Evolutionary conservation across 345 rosid genomes (phyloP).

Genomic region (Theobroma cacao): DNA sequence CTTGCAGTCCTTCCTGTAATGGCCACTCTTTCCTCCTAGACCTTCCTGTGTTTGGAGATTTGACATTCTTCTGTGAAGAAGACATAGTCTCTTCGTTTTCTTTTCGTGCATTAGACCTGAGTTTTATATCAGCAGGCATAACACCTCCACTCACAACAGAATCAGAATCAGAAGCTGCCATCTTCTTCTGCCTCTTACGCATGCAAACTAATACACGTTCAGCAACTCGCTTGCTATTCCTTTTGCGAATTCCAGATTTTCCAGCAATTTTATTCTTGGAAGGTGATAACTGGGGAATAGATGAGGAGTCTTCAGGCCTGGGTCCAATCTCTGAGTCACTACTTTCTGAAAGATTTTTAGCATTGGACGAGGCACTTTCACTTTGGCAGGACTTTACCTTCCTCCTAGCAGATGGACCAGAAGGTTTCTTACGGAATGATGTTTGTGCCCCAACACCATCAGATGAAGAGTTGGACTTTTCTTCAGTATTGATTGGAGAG

Average conservation of each 20-base stretch:
- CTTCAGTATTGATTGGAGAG: slow-evolving; percentile 44
- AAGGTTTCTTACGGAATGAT: slow-evolving; percentile 50
- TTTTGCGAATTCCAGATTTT: slow-evolving; percentile 58
- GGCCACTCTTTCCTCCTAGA: slow-evolving; percentile 53
- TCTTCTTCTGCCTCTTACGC: slow-evolving; percentile 83
- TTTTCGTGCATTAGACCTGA: slow-evolving; percentile 46
- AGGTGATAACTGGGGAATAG: slow-evolving; percentile 42
- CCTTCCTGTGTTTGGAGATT: slow-evolving; percentile 48
- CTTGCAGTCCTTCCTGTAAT: slow-evolving; percentile 35
- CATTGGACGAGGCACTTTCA: slow-evolving; percentile 95
- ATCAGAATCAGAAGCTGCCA: slow-evolving; percentile 68
- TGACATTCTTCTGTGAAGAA: slow-evolving; percentile 67
- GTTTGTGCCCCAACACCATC: slow-evolving; percentile 45
- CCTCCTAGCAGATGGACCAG: slow-evolving; percentile 46
- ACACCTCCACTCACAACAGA: slow-evolving; percentile 63
- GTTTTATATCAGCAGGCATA: slow-evolving; percentile 47
- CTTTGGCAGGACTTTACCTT: slow-evolving; percentile 63
- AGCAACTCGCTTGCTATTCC: slow-evolving; percentile 89
- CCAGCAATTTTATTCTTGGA: slow-evolving; percentile 60
- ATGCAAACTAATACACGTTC: slow-evolving; percentile 73
- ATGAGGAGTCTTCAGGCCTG: slow-evolving; percentile 42
- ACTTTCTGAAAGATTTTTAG: slow-evolving; percentile 66
- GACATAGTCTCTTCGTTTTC: slow-evolving; percentile 81
- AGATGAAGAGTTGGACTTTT: slow-evolving; percentile 47
- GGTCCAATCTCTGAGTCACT: slow-evolving; percentile 87